These are phyloP conservation scores for Boletus sensibilis DNA, from an alignment of 768 basidiomycete species.

Conservation along the genomic window DNA sequence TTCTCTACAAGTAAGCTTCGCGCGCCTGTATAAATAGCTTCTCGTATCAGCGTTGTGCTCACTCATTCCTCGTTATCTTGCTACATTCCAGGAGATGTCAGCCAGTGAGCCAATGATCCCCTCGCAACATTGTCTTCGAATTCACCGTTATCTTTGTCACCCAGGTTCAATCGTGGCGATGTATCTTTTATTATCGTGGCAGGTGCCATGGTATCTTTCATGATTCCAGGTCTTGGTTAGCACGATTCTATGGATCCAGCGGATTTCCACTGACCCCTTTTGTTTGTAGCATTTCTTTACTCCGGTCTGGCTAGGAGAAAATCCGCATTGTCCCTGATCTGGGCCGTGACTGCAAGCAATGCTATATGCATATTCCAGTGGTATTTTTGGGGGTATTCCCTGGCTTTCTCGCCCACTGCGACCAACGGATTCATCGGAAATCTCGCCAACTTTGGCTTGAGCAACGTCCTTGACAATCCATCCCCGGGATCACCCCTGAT, in stretches of 20 bases:
- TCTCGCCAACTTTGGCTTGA: conserved; percentile 74
- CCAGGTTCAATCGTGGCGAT: conserved; percentile 70
- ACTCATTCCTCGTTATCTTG: conserved; percentile 7
- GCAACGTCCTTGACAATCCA: conserved; percentile 65
- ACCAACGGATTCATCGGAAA: conserved; percentile 79
- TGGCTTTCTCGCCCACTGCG: conserved; percentile 78
- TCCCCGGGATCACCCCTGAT: conserved; percentile 80
- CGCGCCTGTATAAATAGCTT: not conserved
- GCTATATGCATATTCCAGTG: conserved; percentile 78
- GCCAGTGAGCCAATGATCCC: conserved; percentile 27
- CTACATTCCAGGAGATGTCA: conserved; percentile 19
- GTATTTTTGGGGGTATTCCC: conserved; percentile 81
- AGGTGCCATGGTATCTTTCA: conserved; percentile 71
- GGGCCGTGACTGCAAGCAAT: conserved; percentile 71
- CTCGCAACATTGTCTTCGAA: not conserved
- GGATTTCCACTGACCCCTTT: not conserved
- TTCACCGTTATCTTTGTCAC: conserved; percentile 4
- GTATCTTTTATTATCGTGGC: conserved; percentile 66
- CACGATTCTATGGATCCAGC: not conserved
- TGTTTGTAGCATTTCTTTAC: conserved; percentile 60
- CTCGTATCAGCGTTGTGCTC: conserved; percentile 5
- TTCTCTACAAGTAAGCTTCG: conserved; percentile 17
- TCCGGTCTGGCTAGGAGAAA: conserved; percentile 72
- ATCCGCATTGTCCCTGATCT: conserved; percentile 68
- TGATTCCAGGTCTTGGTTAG: conserved; percentile 73